Base-by-base conservation (phyloP, 257 asterid species). In the Cynanchum wilfordii region DNA sequence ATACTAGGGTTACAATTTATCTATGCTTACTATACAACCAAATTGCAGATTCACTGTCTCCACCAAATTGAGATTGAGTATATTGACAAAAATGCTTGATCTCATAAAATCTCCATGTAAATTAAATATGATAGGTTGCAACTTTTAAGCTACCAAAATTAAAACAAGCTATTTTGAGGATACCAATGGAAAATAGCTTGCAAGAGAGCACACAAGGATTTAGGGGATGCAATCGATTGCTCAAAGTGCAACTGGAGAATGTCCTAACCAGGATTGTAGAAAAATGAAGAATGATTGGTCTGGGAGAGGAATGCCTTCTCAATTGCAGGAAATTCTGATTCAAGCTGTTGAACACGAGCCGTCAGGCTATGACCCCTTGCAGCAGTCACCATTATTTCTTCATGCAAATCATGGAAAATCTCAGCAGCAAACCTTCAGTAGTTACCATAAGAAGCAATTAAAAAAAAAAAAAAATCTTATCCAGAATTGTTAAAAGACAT, bases 341-440 rank as follows among this genome's bases (percentile, higher is more conserved):
- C 99, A 17, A 95, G 94, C 79, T 95, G 96, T 73, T 92, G 97
- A 51, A 92, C 98, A 54, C 99, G 90, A 77, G 69, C 80, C 85
- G 79, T 86, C 76, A 95, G 78, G 75, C 79, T 82, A 73, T 92
- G 91, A 79, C 99, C 98, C 82, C 96, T 90, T 66, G 97, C 84
- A 77, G 99, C 93, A 79, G 99, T 95, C 70, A 83, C 87, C 91
- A 89, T 82, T 76, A 92, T 96, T 76, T 95, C 94, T 71, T 95
- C 99, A 72, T 95, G 97, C 56, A 95, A 86, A 78, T 89, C 88
- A 77, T 86, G 97, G 81, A 95, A 95, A 80, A 92, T 83, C 83
- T 88, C 96, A 5, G 99, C 96, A 36, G 99, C 99, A 87, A 92
- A 95, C 90, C 99, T 95, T 81, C 82, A 83, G 77, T 25, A 77